These are phyloP conservation scores for Umbelopsis sp. DNA, from an alignment of 192 early-diverging fungal species.

Conservation along the genomic window DNA sequence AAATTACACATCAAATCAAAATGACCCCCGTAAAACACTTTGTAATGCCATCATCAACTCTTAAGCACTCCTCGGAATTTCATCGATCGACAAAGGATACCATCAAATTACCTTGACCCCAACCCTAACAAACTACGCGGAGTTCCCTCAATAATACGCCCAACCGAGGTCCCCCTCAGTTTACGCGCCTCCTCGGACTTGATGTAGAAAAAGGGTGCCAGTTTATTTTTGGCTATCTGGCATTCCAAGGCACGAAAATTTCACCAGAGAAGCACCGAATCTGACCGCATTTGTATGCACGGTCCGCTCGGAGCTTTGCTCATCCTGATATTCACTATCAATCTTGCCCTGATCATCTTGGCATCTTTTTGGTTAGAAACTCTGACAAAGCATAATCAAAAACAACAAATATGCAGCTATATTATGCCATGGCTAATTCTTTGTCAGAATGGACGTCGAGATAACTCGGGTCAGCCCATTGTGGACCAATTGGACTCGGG, in stretches of 20 bases:
- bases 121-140: not conserved
- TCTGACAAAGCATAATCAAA: too few species aligned
- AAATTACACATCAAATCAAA: too few species aligned
- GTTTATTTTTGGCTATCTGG: slow-evolving; percentile 8
- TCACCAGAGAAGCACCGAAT: not conserved
- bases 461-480: too few species aligned
- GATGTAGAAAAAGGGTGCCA: not conserved
- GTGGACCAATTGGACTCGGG: too few species aligned
- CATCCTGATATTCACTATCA: too few species aligned
- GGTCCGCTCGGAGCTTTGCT: not conserved
- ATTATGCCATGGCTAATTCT: too few species aligned
- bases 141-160: not conserved
- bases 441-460: too few species aligned
- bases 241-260: not conserved
- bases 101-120: not conserved
- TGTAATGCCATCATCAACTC: too few species aligned
- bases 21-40: too few species aligned
- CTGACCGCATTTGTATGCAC: not conserved
- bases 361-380: too few species aligned
- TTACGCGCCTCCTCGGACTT: slow-evolving; percentile 20
- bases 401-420: too few species aligned
- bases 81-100: not conserved
- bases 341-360: too few species aligned
- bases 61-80: not conserved
- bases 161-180: not conserved